Conservation (phyloP, 768 basidiomycete species). For the Kwoniella shandongensis region DNA sequence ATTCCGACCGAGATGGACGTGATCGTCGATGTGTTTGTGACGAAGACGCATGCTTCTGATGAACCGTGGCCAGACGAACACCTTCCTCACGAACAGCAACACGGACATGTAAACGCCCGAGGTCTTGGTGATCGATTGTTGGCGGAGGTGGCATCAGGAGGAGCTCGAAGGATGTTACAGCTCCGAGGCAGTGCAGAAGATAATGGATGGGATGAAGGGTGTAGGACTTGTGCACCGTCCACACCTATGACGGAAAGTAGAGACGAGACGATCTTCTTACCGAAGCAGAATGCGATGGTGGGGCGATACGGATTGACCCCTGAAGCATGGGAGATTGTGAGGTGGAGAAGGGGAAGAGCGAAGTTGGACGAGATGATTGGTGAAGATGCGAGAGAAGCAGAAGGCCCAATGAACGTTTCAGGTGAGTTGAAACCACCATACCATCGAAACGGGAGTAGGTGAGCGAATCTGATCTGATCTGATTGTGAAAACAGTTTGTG, state of each 20-base stretch:
- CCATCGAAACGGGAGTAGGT: no score
- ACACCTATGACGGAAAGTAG: conserved; percentile 14
- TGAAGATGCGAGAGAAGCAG: conserved; percentile 12
- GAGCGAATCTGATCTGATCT: not conserved
- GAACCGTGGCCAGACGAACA: conserved; percentile 19
- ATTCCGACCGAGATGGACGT: conserved; percentile 9
- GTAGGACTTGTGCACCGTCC: conserved; percentile 9
- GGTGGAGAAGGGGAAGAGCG: conserved; percentile 26
- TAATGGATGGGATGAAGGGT: conserved; percentile 11
- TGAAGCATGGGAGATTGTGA: conserved; percentile 2
- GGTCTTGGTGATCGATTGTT: not conserved
- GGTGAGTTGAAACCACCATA: conserved; percentile 19
- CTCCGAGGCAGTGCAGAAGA: not conserved
- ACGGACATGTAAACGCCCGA: not conserved
- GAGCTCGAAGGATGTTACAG: conserved; percentile 1
- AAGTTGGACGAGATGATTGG: conserved; percentile 17
- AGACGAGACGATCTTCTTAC: conserved; percentile 12
- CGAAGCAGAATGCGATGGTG: conserved; percentile 4
- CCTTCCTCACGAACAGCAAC: not conserved
- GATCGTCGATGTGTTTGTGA: conserved; percentile 31
- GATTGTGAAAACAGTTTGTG: conserved; percentile 24
- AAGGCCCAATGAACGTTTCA: conserved; percentile 33
- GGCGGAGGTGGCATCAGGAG: not conserved
- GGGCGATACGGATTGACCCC: conserved; percentile 8
- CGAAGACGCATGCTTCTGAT: conserved; percentile 23